Evolutionary conservation across 257 asterid genomes (phyloP).

Genomic region (Gentiana dahurica): DNA sequence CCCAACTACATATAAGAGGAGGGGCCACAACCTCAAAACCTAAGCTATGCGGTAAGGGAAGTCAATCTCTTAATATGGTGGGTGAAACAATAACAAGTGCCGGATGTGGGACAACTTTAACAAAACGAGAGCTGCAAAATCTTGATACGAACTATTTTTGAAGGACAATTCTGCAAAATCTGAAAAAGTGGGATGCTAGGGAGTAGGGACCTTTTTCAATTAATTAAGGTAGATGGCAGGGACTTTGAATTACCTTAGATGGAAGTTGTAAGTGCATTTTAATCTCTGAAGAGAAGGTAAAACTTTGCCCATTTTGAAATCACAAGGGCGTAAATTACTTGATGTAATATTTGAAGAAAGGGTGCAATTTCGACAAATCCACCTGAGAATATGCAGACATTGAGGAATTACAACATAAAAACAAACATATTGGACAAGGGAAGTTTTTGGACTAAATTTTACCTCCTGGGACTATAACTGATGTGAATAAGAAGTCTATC

Average conservation of each 20-base stretch:
- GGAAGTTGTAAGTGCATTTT: conserved; percentile 73
- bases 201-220: not conserved
- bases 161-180: not conserved
- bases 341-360: conserved; percentile 61
- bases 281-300: conserved; percentile 68
- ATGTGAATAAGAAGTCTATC: conserved; percentile 80
- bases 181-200: not conserved
- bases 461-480: conserved; percentile 91
- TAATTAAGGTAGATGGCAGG: no score
- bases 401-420: not conserved
- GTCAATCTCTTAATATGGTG: no score
- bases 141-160: no score
- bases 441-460: conserved; percentile 12
- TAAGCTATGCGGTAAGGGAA: no score
- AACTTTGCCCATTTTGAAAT: conserved; percentile 85
- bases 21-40: no score
- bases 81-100: no score
- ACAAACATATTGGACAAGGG: conserved; percentile 5
- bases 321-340: conserved; percentile 76
- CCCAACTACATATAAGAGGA: no score
- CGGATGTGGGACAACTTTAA: no score
- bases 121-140: no score
- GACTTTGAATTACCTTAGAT: conserved; percentile 37
- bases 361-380: conserved; percentile 87
- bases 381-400: conserved; percentile 33